Evolutionary conservation across 768 basidiomycete genomes (phyloP).

Genomic region (Leccinellum albellum): DNA sequence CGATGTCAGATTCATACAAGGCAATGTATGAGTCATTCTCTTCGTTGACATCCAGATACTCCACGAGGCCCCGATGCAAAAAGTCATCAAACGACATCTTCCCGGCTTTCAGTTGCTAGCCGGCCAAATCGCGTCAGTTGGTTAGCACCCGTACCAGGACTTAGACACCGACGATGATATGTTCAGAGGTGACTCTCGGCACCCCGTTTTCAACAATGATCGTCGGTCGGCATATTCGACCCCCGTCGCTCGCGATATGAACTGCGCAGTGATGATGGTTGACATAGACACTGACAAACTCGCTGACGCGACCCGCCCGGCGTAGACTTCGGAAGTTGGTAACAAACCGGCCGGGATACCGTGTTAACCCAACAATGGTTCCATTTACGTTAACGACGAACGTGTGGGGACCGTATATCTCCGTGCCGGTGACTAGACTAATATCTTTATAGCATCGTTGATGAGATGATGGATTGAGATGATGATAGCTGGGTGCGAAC

Average conservation of each 20-base stretch:
- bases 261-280: constrained; percentile 94
- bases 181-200: constrained; percentile 74
- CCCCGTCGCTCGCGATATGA: constrained; percentile 95
- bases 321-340: constrained; percentile 87
- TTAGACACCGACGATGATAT: constrained; percentile 56
- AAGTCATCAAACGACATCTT: constrained; percentile 90
- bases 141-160: not conserved
- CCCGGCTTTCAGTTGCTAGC: constrained; percentile 75
- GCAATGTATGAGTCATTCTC: constrained; percentile 98
- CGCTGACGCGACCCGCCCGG: constrained; percentile 86
- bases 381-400: constrained; percentile 98
- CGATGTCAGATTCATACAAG: constrained; percentile 86
- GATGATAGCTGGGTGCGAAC: constrained; percentile 37
- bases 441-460: constrained; percentile 59
- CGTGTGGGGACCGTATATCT: constrained; percentile 90
- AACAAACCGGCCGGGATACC: constrained; percentile 82
- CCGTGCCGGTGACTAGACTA: constrained; percentile 84
- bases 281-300: constrained; percentile 95
- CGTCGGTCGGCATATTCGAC: constrained; percentile 94
- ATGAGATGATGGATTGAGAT: constrained; percentile 10
- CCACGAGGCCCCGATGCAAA: constrained; percentile 85
- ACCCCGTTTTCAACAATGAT: constrained; percentile 89
- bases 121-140: constrained; percentile 7
- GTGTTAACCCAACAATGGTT: constrained; percentile 89
- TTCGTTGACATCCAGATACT: constrained; percentile 98